Base-by-base conservation (phyloP, 306 rosid species). In the Lotus japonicus region DNA sequence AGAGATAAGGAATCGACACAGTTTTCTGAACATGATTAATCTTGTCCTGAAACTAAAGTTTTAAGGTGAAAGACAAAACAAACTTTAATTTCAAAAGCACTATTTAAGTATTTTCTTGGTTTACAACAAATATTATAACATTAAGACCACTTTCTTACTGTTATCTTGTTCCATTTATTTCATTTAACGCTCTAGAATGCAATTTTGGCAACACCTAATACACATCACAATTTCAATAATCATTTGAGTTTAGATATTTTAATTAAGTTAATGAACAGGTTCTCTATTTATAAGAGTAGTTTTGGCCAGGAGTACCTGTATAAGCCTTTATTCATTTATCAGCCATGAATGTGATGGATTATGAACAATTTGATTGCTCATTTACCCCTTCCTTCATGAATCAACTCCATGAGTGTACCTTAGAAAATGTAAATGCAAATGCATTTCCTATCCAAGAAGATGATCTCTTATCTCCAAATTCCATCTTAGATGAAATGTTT, bases 341-440 rank as follows among this genome's bases (percentile, higher is more conserved):
- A 14, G 18, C 74, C 68, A 74, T 67, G 80, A 58, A 48, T 23
- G 48, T 39, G 55, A 84, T 78, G 76, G 84, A 55, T 41, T 70
- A 15, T 66, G 81, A 81, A 46, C 74, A 59, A 61, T 33, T 68
- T 66, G 68, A 74, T 72, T 58, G 52, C 59, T 21, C 74, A 49
- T 70, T 84, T 42, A 55, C 12, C 58, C 59, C 79, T 13, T 33
- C 75, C 44, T 49, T 39, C 72, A 19, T 77, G 31, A 69, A 63
- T 10, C 62, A 84, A 55, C 67, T 63, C 69, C 54, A 63, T 36
- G 75, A 77, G 59, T 67, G 56, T 75, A 68, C 35, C 78, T 43
- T 28, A 41, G 84, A 78, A 58, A 72, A 66, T n/a, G n/a, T n/a
- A n/a, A n/a, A n/a, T n/a, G n/a, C n/a, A n/a, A n/a, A n/a, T 67